These are phyloP conservation scores for Rhynchospora pubera DNA, from an alignment of 176 grass and related monocot species.

Conservation along the genomic window DNA sequence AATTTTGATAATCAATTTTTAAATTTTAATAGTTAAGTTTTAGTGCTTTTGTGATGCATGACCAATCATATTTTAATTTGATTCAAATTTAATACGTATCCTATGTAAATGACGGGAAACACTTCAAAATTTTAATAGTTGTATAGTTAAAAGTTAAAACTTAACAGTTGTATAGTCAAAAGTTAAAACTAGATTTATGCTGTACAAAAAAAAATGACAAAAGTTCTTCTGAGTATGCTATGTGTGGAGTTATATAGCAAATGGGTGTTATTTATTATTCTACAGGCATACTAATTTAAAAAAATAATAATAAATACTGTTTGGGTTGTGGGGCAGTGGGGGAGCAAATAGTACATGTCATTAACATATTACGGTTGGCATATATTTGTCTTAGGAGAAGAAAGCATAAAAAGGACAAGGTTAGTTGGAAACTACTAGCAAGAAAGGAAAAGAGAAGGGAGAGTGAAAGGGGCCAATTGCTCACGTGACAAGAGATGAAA, in stretches of 20 bases:
- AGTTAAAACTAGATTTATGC: too few species aligned
- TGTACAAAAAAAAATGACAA: background rate
- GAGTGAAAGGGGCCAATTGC: background rate
- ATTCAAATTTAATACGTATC: too few species aligned
- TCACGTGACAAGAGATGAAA: conserved; percentile 19
- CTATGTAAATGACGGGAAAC: too few species aligned
- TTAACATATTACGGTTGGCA: conserved; percentile 15
- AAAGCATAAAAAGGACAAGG: conserved; percentile 13
- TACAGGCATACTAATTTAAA: background rate
- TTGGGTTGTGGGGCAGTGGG: background rate
- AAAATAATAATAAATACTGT: background rate
- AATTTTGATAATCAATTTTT: too few species aligned
- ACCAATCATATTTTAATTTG: too few species aligned
- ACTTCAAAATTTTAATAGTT: too few species aligned
- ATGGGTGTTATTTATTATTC: conserved; percentile 4
- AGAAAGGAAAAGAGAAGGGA: background rate
- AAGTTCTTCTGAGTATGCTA: background rate
- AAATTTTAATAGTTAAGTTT: too few species aligned
- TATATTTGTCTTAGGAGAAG: conserved; percentile 19
- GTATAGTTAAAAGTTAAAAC: too few species aligned
- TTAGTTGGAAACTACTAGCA: conserved; percentile 11
- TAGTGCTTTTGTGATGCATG: too few species aligned
- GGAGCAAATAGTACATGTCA: conserved; percentile 20
- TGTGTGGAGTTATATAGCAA: background rate
- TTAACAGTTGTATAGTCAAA: too few species aligned